Conservation (phyloP, 306 rosid genomes). For the Cucurbita maxima region DNA sequence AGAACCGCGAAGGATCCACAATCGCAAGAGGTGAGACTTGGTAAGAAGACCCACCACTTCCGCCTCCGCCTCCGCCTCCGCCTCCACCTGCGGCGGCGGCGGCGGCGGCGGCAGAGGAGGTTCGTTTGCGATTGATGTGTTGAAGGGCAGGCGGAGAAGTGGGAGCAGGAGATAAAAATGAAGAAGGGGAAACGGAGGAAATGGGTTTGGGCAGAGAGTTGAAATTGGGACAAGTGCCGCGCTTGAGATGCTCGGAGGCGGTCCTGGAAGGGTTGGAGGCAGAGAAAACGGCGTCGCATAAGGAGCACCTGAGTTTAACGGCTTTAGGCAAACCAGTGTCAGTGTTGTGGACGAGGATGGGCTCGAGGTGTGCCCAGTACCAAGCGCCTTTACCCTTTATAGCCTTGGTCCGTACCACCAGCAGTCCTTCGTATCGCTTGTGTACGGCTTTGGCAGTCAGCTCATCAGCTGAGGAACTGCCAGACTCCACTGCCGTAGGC, state of each 20-base stretch:
- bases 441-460: slow-evolving; percentile 49
- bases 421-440: slow-evolving; percentile 71
- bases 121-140: slow-evolving; percentile 45
- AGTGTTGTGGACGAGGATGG: slow-evolving; percentile 42
- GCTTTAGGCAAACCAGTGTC: slow-evolving; percentile 78
- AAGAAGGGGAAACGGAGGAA: slow-evolving; percentile 55
- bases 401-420: slow-evolving; percentile 74
- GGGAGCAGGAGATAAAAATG: slow-evolving; percentile 9
- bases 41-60: slow-evolving; percentile 17
- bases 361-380: slow-evolving; percentile 92
- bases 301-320: slow-evolving; percentile 70
- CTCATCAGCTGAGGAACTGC: slow-evolving; percentile 31
- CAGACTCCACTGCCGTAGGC: slow-evolving; percentile 14
- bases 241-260: slow-evolving; percentile 93
- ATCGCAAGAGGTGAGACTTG: slow-evolving; percentile 29
- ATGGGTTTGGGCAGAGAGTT: slow-evolving; percentile 47
- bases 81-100: not conserved
- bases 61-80: not conserved
- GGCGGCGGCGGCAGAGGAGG: slow-evolving; percentile 20
- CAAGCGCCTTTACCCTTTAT: slow-evolving; percentile 94
- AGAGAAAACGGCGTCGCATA: slow-evolving; percentile 88
- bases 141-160: slow-evolving; percentile 15
- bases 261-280: slow-evolving; percentile 92
- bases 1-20: slow-evolving; percentile 38
- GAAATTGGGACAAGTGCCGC: slow-evolving; percentile 91